Base-by-base conservation (phyloP, 352 stramenopile genomes). In the Phytophthora sojae region DNA sequence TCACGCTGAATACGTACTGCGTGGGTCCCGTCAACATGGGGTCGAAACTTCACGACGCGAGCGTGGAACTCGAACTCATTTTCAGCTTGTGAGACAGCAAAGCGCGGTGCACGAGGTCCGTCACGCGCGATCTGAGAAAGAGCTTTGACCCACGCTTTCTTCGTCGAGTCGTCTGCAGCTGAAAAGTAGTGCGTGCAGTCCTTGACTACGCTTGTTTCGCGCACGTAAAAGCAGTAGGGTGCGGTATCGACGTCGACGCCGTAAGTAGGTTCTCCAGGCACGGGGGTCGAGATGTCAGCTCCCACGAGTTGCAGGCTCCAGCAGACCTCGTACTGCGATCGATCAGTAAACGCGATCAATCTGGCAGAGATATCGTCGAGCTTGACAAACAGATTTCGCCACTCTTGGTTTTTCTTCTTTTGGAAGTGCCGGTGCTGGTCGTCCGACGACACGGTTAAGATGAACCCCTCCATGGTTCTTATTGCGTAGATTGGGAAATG, bases 291-390 rank as follows among this genome's bases (percentile, higher is more conserved):
- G 5, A 93, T 73, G 59, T 93, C 85, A 9, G 83, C 72, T 23
- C 77, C 77, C 3, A 81, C 71, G 19, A 91, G 64, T 19, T 76
- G 47, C 14, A 91, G 42, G 29, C 75, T 84, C 83, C 83, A 92
- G 25, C 75, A 78, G 21, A 89, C 61, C 14, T 86, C 70, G 39
- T 64, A 68, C 47, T 90, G 83, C 7, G 79, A 81, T 30, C 73
- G 69, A 42, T 91, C 80, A 4, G 71, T 77, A 61, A 91, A 91
- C 14, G 74, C 81, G 39, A 92, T 71, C 19, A 93, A 62, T 44
- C 86, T 79, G 21, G 79, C 86, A 6, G 86, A 88, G 39, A 92
- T 89, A 49, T 92, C 83, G 61, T 91, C 83, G 6, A 86, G 69
- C 63, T 87, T 90, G 62, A 92, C 47, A 35, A 82, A 90, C 26